phyloP scores from a whole-genome alignment of 805 yeast genomes.

The Wickerhamiella allomyrinae region DNA sequence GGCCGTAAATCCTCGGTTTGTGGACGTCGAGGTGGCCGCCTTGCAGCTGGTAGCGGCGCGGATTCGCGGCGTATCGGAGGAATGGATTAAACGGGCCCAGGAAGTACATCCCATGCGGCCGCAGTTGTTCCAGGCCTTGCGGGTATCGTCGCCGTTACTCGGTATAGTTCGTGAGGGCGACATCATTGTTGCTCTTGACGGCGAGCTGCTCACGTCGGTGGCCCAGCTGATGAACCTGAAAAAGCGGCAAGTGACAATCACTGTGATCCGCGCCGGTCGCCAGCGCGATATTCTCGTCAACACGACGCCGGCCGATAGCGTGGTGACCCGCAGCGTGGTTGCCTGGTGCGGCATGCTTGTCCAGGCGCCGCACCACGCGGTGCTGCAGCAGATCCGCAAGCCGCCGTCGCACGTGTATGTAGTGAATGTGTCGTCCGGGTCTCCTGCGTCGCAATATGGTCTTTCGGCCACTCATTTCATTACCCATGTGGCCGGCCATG shows the following conservation, averaged over 20 bases:
- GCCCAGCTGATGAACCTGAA: conserved; percentile 42
- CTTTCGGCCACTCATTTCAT: conserved; percentile 69
- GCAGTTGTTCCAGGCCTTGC: conserved; percentile 56
- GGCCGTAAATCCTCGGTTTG: conserved; percentile 33
- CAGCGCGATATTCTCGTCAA: conserved; percentile 48
- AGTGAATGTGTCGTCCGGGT: conserved; percentile 58
- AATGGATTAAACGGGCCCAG: conserved; percentile 63
- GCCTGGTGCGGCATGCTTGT: conserved; percentile 74
- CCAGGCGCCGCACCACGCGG: conserved; percentile 88
- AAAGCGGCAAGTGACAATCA: conserved; percentile 36
- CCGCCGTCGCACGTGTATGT: conserved; percentile 79
- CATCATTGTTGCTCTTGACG: conserved; percentile 58
- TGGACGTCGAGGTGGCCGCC: conserved; percentile 67
- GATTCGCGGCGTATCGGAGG: conserved; percentile 73
- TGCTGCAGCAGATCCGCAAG: conserved; percentile 63
- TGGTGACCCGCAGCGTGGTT: conserved; percentile 51
- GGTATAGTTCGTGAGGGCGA: conserved; percentile 43
- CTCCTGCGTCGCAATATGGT: conserved; percentile 76
- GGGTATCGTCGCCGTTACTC: conserved; percentile 39
- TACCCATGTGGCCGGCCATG: conserved; percentile 71
- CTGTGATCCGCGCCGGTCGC: conserved; percentile 57
- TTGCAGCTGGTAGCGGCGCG: conserved; percentile 62
- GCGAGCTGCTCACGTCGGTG: conserved; percentile 45
- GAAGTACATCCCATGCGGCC: conserved; percentile 40
- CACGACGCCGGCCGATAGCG: conserved; percentile 43